Evolutionary conservation across 139 green algal genomes (phyloP), one percentile per base, ranked within the genome.

Genomic region (Diplosphaera chodatii): DNA sequence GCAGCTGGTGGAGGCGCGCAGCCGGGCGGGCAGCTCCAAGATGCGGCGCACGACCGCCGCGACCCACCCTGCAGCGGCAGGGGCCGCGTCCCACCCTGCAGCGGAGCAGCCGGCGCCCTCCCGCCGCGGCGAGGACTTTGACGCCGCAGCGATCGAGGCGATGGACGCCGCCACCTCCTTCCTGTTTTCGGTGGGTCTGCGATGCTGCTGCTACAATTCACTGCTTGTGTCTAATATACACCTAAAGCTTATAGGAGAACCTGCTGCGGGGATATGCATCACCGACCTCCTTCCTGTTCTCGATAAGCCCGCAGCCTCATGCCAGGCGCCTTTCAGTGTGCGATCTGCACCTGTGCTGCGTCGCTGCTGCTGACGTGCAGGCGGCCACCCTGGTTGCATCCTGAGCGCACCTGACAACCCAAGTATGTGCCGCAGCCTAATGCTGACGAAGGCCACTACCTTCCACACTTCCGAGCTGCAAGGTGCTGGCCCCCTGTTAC

Each of bases 1-100:
- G 10, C 73, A 71, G 32, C 68, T 87, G 55, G 72, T 85, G 6
- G 78, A 85, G 59, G 48, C 33, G 22, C 69, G 40, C 67, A 32
- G 28, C 55, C 34, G 63, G 37, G 29, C 55, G 32, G 48, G 32
- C 33, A 40, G 40, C 27, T 40, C 66, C 37, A 75, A 75, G 63
- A 75, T 69, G 31, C 70, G 70, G 27, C 70, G 70, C 27, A 75
- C 70, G 28, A 55, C 34, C 5, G 30, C 64, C 64, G n/a, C 64
- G 5, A 4, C 30, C 5, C 23, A 32, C 22, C 34, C 34, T 34
- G 1, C 32, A 62, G 34, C 1, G 66, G 34, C 3, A 6, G 22
- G 34, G 34, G 34, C 34, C 32, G 27, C 13, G 69, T 10, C 25
- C 5, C 2, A 4, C 32, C 4, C 64, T 8, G 32, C 64, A 10